phyloP scores from a whole-genome alignment of 495 filamentous ascomycete genomes.

The Acidomyces sp. region DNA sequence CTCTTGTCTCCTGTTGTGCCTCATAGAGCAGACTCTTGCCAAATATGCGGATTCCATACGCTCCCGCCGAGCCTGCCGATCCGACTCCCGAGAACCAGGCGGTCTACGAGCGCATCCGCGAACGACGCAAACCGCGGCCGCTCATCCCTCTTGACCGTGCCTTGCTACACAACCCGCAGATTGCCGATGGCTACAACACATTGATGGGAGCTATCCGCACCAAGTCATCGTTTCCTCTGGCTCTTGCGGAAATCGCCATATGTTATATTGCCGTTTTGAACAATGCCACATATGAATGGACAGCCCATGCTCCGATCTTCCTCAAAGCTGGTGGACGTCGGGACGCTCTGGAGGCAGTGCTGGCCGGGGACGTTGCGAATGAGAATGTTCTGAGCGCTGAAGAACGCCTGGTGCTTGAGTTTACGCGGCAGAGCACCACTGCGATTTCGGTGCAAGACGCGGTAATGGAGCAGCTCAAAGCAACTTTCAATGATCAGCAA shows the following conservation, averaged over 20 bases:
- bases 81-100: slow-evolving; percentile 14
- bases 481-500: slow-evolving; percentile 33
- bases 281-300: slow-evolving; percentile 28
- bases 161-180: slow-evolving; percentile 26
- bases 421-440: slow-evolving; percentile 27
- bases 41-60: slow-evolving; percentile 30
- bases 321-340: slow-evolving; percentile 34
- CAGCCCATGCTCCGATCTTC: slow-evolving; percentile 22
- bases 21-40: no score
- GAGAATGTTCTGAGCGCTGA: slow-evolving; percentile 14
- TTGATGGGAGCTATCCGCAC: slow-evolving; percentile 28
- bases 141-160: slow-evolving; percentile 28
- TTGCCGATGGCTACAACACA: slow-evolving; percentile 29
- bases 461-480: slow-evolving; percentile 34
- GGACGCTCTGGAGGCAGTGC: slow-evolving; percentile 35
- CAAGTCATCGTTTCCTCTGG: slow-evolving; percentile 20
- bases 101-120: slow-evolving; percentile 25
- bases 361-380: slow-evolving; percentile 14
- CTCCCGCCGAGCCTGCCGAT: slow-evolving; percentile 21
- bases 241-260: slow-evolving; percentile 25
- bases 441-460: slow-evolving; percentile 23
- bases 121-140: slow-evolving; percentile 20
- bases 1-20: no score
- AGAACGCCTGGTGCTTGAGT: slow-evolving; percentile 24
- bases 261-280: slow-evolving; percentile 30